Percentiles rank a stretch among this genome's conserved stretches.
These are phyloP conservation scores for Colletotrichum sublineola DNA, from an alignment of 2,329 filamentous ascomycete species.

Conservation along the genomic window DNA sequence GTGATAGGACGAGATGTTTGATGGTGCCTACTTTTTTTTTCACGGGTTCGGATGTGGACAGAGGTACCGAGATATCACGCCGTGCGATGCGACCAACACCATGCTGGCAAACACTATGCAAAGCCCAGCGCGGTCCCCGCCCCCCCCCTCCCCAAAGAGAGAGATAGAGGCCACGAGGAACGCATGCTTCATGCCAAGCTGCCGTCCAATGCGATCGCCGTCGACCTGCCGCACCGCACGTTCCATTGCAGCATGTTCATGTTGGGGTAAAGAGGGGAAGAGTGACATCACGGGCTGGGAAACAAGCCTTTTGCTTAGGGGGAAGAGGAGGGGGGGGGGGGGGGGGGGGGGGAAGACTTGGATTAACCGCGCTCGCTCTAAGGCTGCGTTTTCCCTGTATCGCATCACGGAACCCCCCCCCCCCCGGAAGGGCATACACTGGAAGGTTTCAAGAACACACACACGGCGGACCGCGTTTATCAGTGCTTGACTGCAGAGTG, in stretches of 20 bases:
- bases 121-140: constrained; percentile 11
- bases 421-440: background rate
- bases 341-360: background rate
- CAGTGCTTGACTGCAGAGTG: background rate
- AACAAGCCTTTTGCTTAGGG: constrained; percentile 31
- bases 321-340: background rate
- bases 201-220: background rate
- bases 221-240: constrained; percentile 5
- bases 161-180: background rate
- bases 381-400: constrained; percentile 8
- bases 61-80: too few species aligned
- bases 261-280: background rate
- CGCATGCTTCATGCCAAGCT: background rate
- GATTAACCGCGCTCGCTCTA: constrained; percentile 11
- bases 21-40: background rate
- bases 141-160: background rate
- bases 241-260: constrained; percentile 12
- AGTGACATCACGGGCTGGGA: constrained; percentile 30
- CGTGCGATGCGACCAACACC: too few species aligned
- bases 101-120: background rate
- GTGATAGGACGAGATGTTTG: constrained; percentile 4
- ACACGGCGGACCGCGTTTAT: constrained; percentile 8
- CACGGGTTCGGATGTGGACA: background rate
- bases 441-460: background rate
- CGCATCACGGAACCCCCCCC: background rate